These are phyloP conservation scores for Colletotrichum sp. DNA, from an alignment of 2,329 filamentous ascomycete genomes.

Conservation along the genomic window DNA sequence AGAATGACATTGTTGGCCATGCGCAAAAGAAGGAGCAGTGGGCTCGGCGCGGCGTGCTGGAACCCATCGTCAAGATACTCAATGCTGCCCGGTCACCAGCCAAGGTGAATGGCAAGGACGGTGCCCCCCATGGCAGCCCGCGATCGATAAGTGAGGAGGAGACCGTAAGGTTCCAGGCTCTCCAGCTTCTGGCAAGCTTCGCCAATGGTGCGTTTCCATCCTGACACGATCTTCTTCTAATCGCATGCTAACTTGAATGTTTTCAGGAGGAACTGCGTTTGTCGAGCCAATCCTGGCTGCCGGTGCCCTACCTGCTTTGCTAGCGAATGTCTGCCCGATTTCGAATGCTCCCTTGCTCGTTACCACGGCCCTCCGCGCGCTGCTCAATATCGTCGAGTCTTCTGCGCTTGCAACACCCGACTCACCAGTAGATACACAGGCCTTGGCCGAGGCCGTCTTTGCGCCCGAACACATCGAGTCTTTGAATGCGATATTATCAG, in stretches of 20 bases:
- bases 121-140: conserved; percentile 28
- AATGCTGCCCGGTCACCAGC: conserved; percentile 34
- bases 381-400: conserved; percentile 75
- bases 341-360: conserved; percentile 71
- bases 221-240: background rate
- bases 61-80: conserved; percentile 57
- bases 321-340: conserved; percentile 71
- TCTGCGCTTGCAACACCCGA: conserved; percentile 58
- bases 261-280: conserved; percentile 78
- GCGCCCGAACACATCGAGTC: conserved; percentile 13
- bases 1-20: conserved; percentile 91
- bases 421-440: conserved; percentile 51
- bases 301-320: conserved; percentile 70
- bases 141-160: conserved; percentile 64
- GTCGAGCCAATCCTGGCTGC: conserved; percentile 75
- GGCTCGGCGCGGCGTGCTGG: conserved; percentile 72
- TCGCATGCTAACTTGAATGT: background rate
- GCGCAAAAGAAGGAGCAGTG: conserved; percentile 84
- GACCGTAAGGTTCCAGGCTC: conserved; percentile 74
- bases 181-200: conserved; percentile 84
- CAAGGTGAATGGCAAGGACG: conserved; percentile 45
- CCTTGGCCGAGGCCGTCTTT: conserved; percentile 71
- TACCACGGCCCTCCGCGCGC: conserved; percentile 74
- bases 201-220: conserved; percentile 69
- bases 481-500: conserved; percentile 64